Evolutionary conservation across 331 rosid genomes (phyloP), one percentile per base, ranked within the genome.

Genomic region (Pyrus hybrid): DNA sequence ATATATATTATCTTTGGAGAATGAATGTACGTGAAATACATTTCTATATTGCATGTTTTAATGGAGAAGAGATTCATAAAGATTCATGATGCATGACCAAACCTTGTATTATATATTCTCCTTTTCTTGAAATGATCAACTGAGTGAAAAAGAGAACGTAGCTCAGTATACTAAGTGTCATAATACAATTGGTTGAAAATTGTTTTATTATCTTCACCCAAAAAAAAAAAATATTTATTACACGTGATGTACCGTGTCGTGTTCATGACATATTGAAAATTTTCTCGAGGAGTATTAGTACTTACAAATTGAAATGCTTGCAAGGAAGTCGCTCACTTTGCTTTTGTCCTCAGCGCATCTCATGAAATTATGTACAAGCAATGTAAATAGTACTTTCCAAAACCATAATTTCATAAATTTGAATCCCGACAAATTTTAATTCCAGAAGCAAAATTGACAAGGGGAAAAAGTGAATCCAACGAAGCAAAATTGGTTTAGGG

Each of bases 191-290:
- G 13, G 5, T 41, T 41, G 45, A 41, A 41, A 41, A 41, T 41
- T 41, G 5, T 29, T 29, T 29, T 29, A 29, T 26, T 26, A 26
- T 7, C 41, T 33, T 8, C 41, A 7, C 41, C 10, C 2, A 26
- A 26, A 26, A 26, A 33, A 33, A 7, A 33, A 33, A 33, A 33
- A 33, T 2, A 2, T 37, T 37, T 35, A 37, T 41, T 41, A 41
- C 13, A 41, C 45, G 3, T 41, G 0, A 0, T 41, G 45, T 41
- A 10, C 5, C 1, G 1, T 41, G 13, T 1, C 1, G 0, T 41
- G 45, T 41, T 41, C 1, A 1, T 1, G 4, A 11, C 1, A 41
- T 0, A 10, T 1, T 9, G 13, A 37, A 9, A 9, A 2, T 0
- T 37, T 41, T 41, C 1, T 41, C 28, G 8, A 58, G 63, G 26